Base-by-base conservation (phyloP, 176 grass and related monocot species). In the Typha latifolia region DNA sequence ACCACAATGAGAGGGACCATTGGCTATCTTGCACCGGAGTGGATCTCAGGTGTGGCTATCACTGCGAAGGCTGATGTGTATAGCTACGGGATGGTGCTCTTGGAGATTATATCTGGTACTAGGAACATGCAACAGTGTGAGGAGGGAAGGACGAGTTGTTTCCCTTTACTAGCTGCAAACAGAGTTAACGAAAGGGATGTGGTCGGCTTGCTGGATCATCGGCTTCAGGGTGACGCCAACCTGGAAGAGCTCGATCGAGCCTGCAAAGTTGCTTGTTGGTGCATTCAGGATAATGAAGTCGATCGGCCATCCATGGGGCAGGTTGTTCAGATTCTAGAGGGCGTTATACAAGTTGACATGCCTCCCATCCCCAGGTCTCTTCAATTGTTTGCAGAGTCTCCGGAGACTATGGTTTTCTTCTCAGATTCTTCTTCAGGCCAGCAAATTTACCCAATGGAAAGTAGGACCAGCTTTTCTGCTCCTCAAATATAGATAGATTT, bases 1-100 rank as follows among this genome's bases (percentile, higher is more conserved):
- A 89, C 86, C 10, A 84, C 86, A 49, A 37, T 75, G 61, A 49
- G 78, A 29, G 86, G 86, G 2, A 84, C 86, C 12, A 21, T 81
- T 15, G 74, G 86, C 8, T 89, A 89, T 73, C 81, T 84, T 4
- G 86, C 86, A 51, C 86, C 86, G 11, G 86, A 89, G 66, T 89
- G 86, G 86, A 84, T 89, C 50, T 71, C 81, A 49, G 81, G 86
- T 29, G 49, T 73, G 26, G 43, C 81, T 0, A 50, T 88, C 59
- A 88, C 77, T 4, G 22, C 50, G 49, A 88, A 88, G 66, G 64
- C 68, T 2, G 85, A 88, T 68, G 85, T 88, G 16, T 80, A 80
- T 61, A 88, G 77, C 69, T 84, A 73, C 6, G 81, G 81, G 9
- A 71, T 84, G 85, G 48, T 88, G 69, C 74, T 88, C 15, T 18